These are phyloP conservation scores for Suillus lakei DNA, from an alignment of 768 basidiomycete species.

Conservation along the genomic window DNA sequence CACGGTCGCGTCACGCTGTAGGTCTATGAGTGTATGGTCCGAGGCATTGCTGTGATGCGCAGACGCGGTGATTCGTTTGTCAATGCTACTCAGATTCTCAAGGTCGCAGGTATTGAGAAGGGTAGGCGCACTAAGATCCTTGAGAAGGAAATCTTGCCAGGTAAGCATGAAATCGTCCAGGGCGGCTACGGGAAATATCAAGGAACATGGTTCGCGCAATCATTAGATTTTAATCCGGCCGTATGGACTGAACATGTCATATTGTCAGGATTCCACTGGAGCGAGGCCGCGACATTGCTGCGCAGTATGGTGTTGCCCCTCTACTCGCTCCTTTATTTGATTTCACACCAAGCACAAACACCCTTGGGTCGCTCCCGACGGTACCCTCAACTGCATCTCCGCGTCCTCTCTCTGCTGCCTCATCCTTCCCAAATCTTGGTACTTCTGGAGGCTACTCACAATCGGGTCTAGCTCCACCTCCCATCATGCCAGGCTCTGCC, in stretches of 20 bases:
- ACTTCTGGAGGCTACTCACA: slow-evolving; percentile 51
- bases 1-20: slow-evolving; percentile 39
- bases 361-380: slow-evolving; percentile 70
- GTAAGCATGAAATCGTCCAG: slow-evolving; percentile 97
- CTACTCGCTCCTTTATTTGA: slow-evolving; percentile 92
- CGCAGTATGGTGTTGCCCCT: slow-evolving; percentile 89
- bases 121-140: slow-evolving; percentile 94
- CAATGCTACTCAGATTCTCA: slow-evolving; percentile 98
- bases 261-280: slow-evolving; percentile 89
- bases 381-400: slow-evolving; percentile 52
- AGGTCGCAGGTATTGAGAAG: slow-evolving; percentile 98
- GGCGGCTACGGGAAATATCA: slow-evolving; percentile 99
- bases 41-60: slow-evolving; percentile 98
- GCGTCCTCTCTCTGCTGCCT: slow-evolving; percentile 69
- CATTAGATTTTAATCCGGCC: slow-evolving; percentile 10
- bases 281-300: slow-evolving; percentile 89
- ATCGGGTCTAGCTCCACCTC: slow-evolving; percentile 71
- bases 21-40: slow-evolving; percentile 98
- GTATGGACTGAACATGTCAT: slow-evolving; percentile 16
- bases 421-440: slow-evolving; percentile 62
- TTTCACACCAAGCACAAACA: slow-evolving; percentile 79
- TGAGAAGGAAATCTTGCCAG: slow-evolving; percentile 95
- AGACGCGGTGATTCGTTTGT: slow-evolving; percentile 93
- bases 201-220: slow-evolving; percentile 84
- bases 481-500: slow-evolving; percentile 88